Conservation (phyloP, 2,329 filamentous ascomycete genomes). For the Penicillium hesseltinei region DNA sequence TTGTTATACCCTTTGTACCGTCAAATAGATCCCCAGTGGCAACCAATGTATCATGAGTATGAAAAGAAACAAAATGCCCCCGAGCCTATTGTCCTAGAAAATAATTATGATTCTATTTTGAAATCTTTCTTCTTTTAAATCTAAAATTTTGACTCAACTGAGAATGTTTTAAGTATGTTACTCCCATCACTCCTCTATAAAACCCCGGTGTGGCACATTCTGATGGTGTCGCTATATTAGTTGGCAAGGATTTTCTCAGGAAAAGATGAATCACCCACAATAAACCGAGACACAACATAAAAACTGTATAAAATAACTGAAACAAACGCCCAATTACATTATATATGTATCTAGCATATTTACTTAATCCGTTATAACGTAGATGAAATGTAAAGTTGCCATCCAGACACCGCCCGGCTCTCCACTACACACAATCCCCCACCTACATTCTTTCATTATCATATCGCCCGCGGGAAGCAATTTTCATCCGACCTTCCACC, state of each 20-base stretch:
- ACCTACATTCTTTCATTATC: slow-evolving; percentile 34
- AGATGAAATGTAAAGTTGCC: slow-evolving; percentile 9
- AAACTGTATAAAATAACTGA: neutral
- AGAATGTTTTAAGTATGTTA: neutral
- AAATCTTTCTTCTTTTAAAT: neutral
- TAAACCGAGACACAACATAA: neutral
- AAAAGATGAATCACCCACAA: slow-evolving; percentile 2
- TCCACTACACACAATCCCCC: slow-evolving; percentile 41
- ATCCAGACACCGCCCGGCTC: slow-evolving; percentile 33
- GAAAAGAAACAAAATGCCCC: neutral
- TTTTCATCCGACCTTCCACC: slow-evolving; percentile 34
- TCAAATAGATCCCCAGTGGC: slow-evolving; percentile 12
- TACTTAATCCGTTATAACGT: neutral
- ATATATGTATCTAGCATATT: neutral
- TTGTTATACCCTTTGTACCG: slow-evolving; percentile 27
- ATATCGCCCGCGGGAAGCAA: slow-evolving; percentile 38
- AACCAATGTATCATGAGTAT: slow-evolving; percentile 16
- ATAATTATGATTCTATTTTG: neutral
- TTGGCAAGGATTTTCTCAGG: neutral
- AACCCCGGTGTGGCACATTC: neutral
- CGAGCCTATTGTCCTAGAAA: neutral
- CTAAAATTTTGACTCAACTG: neutral
- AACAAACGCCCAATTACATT: neutral
- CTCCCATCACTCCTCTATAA: neutral
- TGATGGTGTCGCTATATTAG: neutral